Evolutionary conservation across 192 early-diverging fungal species (phyloP).

Genomic region (Spizellomyces sp.): DNA sequence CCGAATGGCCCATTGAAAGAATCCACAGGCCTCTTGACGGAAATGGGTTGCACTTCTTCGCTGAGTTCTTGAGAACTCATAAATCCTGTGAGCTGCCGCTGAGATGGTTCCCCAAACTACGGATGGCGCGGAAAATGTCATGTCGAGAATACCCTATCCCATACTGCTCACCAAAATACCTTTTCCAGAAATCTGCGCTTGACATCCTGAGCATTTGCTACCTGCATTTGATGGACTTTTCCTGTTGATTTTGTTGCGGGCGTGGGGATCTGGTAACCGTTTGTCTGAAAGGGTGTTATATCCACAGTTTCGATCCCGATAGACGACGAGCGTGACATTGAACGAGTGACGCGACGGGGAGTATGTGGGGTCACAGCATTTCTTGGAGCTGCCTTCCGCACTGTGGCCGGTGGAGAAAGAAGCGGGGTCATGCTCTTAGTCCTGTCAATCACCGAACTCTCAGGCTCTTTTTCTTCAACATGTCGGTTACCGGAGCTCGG

Average conservation of each 20-base stretch:
- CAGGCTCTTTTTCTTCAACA: background rate
- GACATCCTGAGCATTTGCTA: background rate
- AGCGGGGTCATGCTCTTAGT: background rate
- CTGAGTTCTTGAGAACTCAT: background rate
- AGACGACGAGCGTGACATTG: constrained; percentile 4
- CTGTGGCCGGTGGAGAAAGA: background rate
- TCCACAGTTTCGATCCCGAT: background rate
- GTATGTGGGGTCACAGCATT: background rate
- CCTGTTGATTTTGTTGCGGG: constrained; percentile 3
- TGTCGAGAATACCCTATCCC: background rate
- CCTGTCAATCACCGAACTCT: background rate
- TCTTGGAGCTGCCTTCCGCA: background rate
- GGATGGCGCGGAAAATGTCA: background rate
- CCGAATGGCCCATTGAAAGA: background rate
- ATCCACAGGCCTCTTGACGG: background rate
- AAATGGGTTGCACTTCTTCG: background rate
- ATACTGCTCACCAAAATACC: constrained; percentile 2
- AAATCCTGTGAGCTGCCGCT: constrained; percentile 11
- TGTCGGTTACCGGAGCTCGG: background rate
- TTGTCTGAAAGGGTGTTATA: background rate
- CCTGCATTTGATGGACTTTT: background rate
- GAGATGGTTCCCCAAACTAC: constrained; percentile 7
- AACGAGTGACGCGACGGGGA: background rate
- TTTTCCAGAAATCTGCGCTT: constrained; percentile 19
- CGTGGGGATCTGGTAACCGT: background rate